These are phyloP conservation scores for Dactylorhiza incarnata DNA, from an alignment of 106 monocot genomes.

Conservation along the genomic window DNA sequence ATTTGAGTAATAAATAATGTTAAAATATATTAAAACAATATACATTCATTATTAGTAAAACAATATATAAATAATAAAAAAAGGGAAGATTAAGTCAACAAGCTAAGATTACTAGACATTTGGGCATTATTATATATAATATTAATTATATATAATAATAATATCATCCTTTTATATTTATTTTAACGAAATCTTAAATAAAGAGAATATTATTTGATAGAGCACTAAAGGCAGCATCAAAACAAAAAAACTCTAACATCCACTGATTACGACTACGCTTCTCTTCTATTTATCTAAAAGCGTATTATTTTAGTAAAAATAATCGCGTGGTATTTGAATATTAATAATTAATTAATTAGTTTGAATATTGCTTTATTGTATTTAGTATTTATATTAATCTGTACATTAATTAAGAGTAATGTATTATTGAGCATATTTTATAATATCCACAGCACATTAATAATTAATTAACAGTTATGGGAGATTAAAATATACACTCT, in stretches of 20 bases:
- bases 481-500: not conserved
- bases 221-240: not conserved
- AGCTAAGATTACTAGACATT: no score
- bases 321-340: not conserved
- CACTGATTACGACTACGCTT: not conserved
- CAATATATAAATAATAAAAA: no score
- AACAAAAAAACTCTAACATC: not conserved
- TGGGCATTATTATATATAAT: no score
- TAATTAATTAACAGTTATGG: not conserved
- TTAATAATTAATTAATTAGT: not conserved
- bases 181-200: no score
- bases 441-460: no score
- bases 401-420: not conserved
- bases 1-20: no score
- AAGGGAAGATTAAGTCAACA: no score
- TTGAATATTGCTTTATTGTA: not conserved
- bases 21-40: no score
- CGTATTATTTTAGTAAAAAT: slow-evolving; percentile 1
- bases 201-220: not conserved
- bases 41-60: no score
- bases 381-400: not conserved
- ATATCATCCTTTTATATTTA: not conserved
- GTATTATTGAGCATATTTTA: no score
- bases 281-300: not conserved
- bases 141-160: not conserved